These are phyloP conservation scores for Ganoderma meredithae DNA, from an alignment of 1,284 basidiomycete species.

Conservation along the genomic window DNA sequence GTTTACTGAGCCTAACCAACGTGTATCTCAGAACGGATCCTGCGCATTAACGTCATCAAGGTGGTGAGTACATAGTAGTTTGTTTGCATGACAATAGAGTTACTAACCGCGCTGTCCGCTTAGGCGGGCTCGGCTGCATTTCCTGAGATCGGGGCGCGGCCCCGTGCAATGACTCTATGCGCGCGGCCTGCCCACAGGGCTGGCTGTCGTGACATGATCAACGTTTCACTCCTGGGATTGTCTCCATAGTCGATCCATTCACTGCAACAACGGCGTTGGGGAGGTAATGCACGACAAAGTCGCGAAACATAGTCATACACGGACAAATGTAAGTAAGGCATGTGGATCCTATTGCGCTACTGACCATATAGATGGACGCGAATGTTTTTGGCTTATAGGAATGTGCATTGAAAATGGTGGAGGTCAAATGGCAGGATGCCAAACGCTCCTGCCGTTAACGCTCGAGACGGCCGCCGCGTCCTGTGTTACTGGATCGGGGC, in stretches of 20 bases:
- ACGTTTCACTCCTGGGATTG: no score
- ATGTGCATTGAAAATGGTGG: no score
- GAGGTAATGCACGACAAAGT: no score
- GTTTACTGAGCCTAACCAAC: no score
- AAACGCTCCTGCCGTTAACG: constrained; percentile 43
- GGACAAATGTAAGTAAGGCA: no score
- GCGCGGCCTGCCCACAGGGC: background rate
- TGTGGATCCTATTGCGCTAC: no score
- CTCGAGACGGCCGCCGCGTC: constrained; percentile 33
- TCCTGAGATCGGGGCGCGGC: background rate
- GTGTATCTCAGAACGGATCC: no score
- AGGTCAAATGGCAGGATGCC: constrained; percentile 44
- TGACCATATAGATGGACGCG: no score
- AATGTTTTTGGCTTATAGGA: no score
- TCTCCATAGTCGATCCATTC: no score
- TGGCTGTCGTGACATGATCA: background rate
- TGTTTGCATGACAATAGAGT: background rate
- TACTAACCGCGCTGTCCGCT: background rate
- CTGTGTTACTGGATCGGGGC: constrained; percentile 34
- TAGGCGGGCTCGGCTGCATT: background rate
- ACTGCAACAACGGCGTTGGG: no score
- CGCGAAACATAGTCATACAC: no score
- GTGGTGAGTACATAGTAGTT: background rate
- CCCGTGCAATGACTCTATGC: background rate
- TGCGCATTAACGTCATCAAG: background rate